Conservation (phyloP, 768 basidiomycete species). For the Lactifluus volemus region DNA sequence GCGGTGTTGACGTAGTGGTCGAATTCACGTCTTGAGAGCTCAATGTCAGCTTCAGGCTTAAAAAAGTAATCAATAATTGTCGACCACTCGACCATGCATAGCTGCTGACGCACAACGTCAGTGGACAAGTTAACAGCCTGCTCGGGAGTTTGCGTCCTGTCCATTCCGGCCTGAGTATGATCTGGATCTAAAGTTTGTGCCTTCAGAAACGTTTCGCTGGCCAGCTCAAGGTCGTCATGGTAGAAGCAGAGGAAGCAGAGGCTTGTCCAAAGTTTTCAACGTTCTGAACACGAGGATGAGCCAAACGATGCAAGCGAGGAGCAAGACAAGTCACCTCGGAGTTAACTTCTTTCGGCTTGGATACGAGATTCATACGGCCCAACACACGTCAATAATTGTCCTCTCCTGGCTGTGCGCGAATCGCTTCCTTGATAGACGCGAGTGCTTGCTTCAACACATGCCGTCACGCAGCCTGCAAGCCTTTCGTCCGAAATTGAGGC, state of each 20-base stretch:
- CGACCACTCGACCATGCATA: conserved; percentile 7
- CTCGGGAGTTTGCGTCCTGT: conserved; percentile 52
- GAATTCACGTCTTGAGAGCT: conserved; percentile 59
- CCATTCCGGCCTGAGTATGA: conserved; percentile 58
- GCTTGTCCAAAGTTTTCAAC: conserved; percentile 74
- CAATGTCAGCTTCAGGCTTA: conserved; percentile 77
- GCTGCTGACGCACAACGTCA: conserved; percentile 40
- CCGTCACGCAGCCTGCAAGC: conserved; percentile 34
- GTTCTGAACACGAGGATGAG: conserved; percentile 36
- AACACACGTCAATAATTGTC: conserved; percentile 76
- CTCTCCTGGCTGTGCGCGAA: conserved; percentile 65
- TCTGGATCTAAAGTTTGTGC: conserved; percentile 93
- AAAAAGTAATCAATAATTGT: conserved; percentile 1
- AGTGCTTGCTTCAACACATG: conserved; percentile 36
- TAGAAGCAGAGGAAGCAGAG: conserved; percentile 82
- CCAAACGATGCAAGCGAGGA: conserved; percentile 1
- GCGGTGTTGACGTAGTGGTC: conserved; percentile 25
- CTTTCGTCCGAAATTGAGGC: conserved; percentile 33
- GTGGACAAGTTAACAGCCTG: conserved; percentile 61
- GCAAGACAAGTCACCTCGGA: conserved; percentile 49
- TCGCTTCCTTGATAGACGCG: conserved; percentile 55
- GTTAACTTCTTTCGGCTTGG: conserved; percentile 64
- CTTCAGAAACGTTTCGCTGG: conserved; percentile 75
- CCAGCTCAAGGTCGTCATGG: conserved; percentile 70
- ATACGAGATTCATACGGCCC: conserved; percentile 60